phyloP scores from a whole-genome alignment of 805 yeast genomes.

The Crinitomyces ghanaensis region DNA sequence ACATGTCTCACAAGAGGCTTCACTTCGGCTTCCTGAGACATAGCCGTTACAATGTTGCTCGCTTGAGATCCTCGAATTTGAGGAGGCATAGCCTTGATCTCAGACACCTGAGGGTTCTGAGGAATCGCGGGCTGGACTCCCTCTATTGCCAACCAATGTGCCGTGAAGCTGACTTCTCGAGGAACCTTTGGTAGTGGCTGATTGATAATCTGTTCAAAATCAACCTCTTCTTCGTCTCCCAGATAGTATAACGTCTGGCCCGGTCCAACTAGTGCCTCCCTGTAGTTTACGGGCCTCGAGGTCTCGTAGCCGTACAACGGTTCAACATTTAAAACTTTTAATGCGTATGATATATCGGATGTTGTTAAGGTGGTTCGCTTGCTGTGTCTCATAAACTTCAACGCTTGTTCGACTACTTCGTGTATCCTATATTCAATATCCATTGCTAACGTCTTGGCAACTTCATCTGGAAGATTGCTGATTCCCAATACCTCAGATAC shows the following conservation, averaged over 20 bases:
- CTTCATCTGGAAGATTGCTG: slow-evolving; percentile 68
- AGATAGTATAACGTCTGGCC: slow-evolving; percentile 90
- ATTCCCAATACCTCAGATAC: slow-evolving; percentile 90
- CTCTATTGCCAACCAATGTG: slow-evolving; percentile 91
- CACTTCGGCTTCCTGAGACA: slow-evolving; percentile 45
- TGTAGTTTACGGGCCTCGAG: slow-evolving; percentile 58
- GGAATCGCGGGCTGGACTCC: slow-evolving; percentile 98
- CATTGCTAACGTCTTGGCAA: slow-evolving; percentile 91
- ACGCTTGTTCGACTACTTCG: slow-evolving; percentile 90
- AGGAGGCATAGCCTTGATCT: slow-evolving; percentile 68
- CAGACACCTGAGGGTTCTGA: slow-evolving; percentile 76
- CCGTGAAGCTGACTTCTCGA: slow-evolving; percentile 80
- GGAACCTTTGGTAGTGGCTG: slow-evolving; percentile 95
- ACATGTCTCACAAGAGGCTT: slow-evolving; percentile 94
- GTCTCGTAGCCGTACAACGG: slow-evolving; percentile 85
- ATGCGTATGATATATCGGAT: slow-evolving; percentile 68
- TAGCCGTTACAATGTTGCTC: slow-evolving; percentile 40
- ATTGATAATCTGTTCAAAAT: slow-evolving; percentile 84
- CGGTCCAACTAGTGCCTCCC: slow-evolving; percentile 79
- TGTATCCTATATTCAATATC: slow-evolving; percentile 97
- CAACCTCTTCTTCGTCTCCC: slow-evolving; percentile 83
- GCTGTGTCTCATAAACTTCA: slow-evolving; percentile 90
- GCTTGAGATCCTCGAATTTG: slow-evolving; percentile 73
- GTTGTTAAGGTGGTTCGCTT: slow-evolving; percentile 75
- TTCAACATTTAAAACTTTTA: slow-evolving; percentile 80